These are phyloP conservation scores for Epichloe scottii DNA, from an alignment of 2,329 filamentous ascomycete genomes.

Conservation along the genomic window DNA sequence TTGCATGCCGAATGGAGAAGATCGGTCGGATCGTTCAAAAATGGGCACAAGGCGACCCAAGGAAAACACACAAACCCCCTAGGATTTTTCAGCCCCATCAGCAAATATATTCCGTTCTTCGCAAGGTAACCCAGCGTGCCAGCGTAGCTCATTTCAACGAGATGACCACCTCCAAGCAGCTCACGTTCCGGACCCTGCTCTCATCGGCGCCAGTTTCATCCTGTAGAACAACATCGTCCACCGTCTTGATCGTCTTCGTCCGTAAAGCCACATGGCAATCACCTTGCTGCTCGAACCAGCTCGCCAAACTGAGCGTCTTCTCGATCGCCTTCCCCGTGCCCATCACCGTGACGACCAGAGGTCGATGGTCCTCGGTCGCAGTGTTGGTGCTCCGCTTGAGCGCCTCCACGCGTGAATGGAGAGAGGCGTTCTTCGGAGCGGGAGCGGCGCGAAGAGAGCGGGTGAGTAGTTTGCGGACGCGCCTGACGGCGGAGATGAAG, in stretches of 20 bases:
- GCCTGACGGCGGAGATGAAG: slow-evolving; percentile 55
- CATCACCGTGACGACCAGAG: slow-evolving; percentile 39
- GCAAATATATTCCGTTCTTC: not conserved
- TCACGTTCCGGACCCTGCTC: slow-evolving; percentile 35
- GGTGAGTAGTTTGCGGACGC: slow-evolving; percentile 50
- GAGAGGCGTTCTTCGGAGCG: slow-evolving; percentile 34
- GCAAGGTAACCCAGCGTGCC: too few species aligned
- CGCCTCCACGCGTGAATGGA: slow-evolving; percentile 33
- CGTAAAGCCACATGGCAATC: slow-evolving; percentile 46
- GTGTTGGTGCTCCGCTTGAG: slow-evolving; percentile 23
- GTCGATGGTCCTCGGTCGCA: slow-evolving; percentile 4
- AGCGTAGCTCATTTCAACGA: slow-evolving; percentile 26
- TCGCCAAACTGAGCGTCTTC: slow-evolving; percentile 47
- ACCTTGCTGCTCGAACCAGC: slow-evolving; percentile 50
- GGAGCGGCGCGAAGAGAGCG: slow-evolving; percentile 32
- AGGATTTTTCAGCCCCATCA: not conserved
- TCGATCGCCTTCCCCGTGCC: slow-evolving; percentile 56
- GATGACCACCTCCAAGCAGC: slow-evolving; percentile 37
- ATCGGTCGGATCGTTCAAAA: not conserved
- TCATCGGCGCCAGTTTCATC: slow-evolving; percentile 25
- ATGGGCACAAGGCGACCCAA: not conserved
- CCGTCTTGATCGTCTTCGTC: slow-evolving; percentile 50
- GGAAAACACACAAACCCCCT: not conserved
- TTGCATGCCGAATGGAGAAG: slow-evolving; percentile 1
- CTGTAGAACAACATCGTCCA: slow-evolving; percentile 50